Evolutionary conservation across 495 filamentous ascomycete genomes (phyloP).

Genomic region (Lasiosphaeris hirsuta): DNA sequence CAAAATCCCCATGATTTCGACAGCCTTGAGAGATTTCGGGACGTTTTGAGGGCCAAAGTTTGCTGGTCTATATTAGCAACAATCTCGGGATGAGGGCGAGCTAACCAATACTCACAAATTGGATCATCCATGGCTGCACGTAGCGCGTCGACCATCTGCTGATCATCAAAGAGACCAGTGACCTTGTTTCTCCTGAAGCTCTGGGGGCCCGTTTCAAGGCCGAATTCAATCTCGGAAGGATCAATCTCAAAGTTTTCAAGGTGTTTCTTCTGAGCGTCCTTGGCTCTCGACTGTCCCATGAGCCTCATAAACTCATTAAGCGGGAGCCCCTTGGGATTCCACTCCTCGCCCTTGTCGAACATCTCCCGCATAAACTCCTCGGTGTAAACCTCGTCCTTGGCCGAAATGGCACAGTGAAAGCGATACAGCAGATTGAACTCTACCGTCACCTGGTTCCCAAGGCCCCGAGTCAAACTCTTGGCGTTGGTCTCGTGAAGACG

Average conservation of each 20-base stretch:
- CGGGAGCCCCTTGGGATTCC: slow-evolving; percentile 55
- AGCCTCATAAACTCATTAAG: slow-evolving; percentile 55
- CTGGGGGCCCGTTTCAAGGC: slow-evolving; percentile 53
- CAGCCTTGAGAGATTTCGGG: slow-evolving; percentile 61
- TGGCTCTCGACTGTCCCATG: slow-evolving; percentile 45
- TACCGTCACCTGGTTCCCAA: slow-evolving; percentile 70
- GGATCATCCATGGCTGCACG: slow-evolving; percentile 56
- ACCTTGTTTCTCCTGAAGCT: slow-evolving; percentile 49
- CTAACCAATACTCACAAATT: slow-evolving; percentile 50
- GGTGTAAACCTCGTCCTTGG: slow-evolving; percentile 59
- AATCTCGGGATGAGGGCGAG: slow-evolving; percentile 54
- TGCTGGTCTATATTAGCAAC: slow-evolving; percentile 45
- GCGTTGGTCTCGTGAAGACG: slow-evolving; percentile 52
- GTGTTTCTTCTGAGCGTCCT: slow-evolving; percentile 42
- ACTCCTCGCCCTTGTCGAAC: slow-evolving; percentile 49
- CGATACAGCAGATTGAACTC: slow-evolving; percentile 72
- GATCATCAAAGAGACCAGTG: slow-evolving; percentile 55
- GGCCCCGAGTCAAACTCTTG: slow-evolving; percentile 60
- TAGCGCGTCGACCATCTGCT: slow-evolving; percentile 59
- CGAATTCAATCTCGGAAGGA: slow-evolving; percentile 58
- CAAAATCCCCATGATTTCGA: slow-evolving; percentile 75
- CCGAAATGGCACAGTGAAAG: slow-evolving; percentile 67
- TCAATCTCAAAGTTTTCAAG: too few species aligned
- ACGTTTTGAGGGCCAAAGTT: slow-evolving; percentile 65
- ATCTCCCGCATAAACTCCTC: slow-evolving; percentile 53